A percentile compares a stretch with the other conserved stretches of the same genome.
phyloP scores from a whole-genome alignment of 208 protist genomes.

The Polymyxa betae region DNA sequence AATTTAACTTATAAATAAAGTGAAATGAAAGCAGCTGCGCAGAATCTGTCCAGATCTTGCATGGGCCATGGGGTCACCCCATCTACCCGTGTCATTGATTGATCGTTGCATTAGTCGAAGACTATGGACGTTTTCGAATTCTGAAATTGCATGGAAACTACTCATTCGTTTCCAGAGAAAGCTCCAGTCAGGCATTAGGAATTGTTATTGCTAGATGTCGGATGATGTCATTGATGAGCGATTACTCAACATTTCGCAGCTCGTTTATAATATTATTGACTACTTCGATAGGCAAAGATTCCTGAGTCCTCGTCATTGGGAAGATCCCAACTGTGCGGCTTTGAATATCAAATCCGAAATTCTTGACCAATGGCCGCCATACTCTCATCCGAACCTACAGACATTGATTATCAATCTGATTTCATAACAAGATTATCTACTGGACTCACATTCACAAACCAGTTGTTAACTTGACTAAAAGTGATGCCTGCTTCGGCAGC shows the following conservation, averaged over 20 bases:
- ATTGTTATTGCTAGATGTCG: too few relatives aligned
- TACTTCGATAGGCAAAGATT: slow-evolving; percentile 11
- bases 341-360: slow-evolving; percentile 19
- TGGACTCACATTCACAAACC: slow-evolving; percentile 27
- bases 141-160: too few relatives aligned
- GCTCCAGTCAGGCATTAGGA: too few relatives aligned
- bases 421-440: not conserved
- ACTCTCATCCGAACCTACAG: not conserved
- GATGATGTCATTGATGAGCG: not conserved
- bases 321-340: not conserved
- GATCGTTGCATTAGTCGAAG: too few relatives aligned
- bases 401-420: not conserved
- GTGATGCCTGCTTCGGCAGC: slow-evolving; percentile 4
- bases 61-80: too few relatives aligned
- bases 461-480: slow-evolving; percentile 49
- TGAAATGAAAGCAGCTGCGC: too few relatives aligned
- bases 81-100: too few relatives aligned
- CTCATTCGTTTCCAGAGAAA: too few relatives aligned
- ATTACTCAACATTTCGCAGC: slow-evolving; percentile 27
- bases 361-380: slow-evolving; percentile 30
- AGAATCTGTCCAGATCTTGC: too few relatives aligned
- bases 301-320: slow-evolving; percentile 44
- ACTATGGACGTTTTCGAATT: too few relatives aligned
- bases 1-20: too few relatives aligned
- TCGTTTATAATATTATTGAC: slow-evolving; percentile 33